Evolutionary conservation across 2,329 filamentous ascomycete species (phyloP).

Genomic region (Arthroderma sp.): DNA sequence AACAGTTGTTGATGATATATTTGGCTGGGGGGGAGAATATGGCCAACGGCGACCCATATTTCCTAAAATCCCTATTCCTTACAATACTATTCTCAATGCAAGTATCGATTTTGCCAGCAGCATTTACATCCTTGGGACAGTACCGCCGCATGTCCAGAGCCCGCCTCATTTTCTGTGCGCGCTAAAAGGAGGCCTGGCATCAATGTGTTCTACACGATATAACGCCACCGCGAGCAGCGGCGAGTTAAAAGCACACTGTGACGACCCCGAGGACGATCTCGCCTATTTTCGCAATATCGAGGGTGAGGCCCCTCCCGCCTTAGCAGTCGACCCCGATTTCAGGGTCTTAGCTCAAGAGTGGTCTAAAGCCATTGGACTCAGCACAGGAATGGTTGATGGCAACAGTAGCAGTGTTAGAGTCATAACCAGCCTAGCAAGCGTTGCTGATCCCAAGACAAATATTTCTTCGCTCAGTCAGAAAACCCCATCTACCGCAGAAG

Average conservation of each 20-base stretch:
- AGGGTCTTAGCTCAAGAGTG: conserved; percentile 43
- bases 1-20: conserved; percentile 56
- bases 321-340: conserved; percentile 37
- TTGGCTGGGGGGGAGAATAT: conserved; percentile 46
- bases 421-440: conserved; percentile 42
- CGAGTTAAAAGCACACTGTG: conserved; percentile 48
- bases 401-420: conserved; percentile 49
- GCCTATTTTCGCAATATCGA: conserved; percentile 38
- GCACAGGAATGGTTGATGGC: conserved; percentile 41
- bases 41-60: conserved; percentile 42
- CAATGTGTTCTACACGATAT: conserved; percentile 52
- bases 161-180: conserved; percentile 54
- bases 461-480: conserved; percentile 31
- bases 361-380: conserved; percentile 43
- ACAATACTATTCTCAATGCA: conserved; percentile 54
- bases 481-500: conserved; percentile 59
- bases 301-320: conserved; percentile 8
- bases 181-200: conserved; percentile 49
- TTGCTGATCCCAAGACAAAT: conserved; percentile 16
- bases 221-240: conserved; percentile 43
- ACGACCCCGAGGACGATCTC: conserved; percentile 41
- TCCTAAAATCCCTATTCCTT: conserved; percentile 42
- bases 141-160: conserved; percentile 17
- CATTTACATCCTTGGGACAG: conserved; percentile 54
- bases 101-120: conserved; percentile 31